Evolutionary conservation across 2,329 filamentous ascomycete species (phyloP).

Genomic region (Exophiala aquamarina): DNA sequence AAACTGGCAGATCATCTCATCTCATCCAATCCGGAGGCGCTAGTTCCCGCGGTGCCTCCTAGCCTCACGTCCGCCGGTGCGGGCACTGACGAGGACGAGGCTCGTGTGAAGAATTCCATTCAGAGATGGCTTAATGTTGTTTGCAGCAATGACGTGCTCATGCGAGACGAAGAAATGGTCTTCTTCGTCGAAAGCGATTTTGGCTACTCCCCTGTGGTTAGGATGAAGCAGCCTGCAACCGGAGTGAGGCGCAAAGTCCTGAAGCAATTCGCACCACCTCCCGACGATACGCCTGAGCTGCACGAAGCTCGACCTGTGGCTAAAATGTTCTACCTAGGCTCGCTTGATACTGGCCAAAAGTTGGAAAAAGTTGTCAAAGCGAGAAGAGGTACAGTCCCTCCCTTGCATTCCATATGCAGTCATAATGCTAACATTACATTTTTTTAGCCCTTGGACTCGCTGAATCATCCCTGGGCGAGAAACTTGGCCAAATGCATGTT

Average conservation of each 20-base stretch:
- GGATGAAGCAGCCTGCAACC: conserved; percentile 94
- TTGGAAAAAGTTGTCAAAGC: conserved; percentile 92
- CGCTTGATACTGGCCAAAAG: conserved; percentile 97
- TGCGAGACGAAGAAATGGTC: conserved; percentile 94
- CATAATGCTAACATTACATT: conserved; percentile 8
- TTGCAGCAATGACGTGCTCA: conserved; percentile 86
- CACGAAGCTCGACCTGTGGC: conserved; percentile 86
- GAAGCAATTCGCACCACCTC: conserved; percentile 96
- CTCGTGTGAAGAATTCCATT: conserved; percentile 80
- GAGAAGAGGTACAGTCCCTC: conserved; percentile 68
- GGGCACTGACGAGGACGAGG: conserved; percentile 94
- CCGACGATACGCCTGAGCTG: conserved; percentile 94
- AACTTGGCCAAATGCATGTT: conserved; percentile 79
- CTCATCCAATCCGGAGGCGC: conserved; percentile 92
- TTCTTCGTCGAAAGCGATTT: conserved; percentile 99
- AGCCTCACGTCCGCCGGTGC: conserved; percentile 90
- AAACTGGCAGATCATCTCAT: conserved; percentile 96
- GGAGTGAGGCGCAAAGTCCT: conserved; percentile 92
- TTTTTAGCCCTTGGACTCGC: conserved; percentile 77
- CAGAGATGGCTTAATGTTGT: conserved; percentile 96
- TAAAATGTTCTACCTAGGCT: conserved; percentile 91
- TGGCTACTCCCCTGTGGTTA: conserved; percentile 92
- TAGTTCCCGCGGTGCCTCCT: conserved; percentile 93
- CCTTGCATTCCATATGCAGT: conserved; percentile 1
- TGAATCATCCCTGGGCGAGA: conserved; percentile 90